Conservation (phyloP, 1,284 basidiomycete genomes). For the Ustilago shanxiensis region DNA sequence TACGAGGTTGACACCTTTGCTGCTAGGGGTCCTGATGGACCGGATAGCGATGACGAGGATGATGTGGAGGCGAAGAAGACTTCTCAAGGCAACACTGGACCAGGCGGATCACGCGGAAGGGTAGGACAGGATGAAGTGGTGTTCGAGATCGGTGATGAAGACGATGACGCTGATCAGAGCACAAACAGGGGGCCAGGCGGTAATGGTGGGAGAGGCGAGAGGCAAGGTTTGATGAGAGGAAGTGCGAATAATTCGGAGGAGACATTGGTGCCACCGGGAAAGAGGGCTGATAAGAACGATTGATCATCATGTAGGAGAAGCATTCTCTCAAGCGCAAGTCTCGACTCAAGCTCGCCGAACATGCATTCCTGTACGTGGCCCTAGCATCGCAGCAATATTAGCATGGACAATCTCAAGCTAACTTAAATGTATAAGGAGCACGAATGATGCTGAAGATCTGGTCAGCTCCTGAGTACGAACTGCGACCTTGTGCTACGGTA, state of each 20-base stretch:
- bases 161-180: slow-evolving; percentile 47
- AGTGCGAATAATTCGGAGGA: slow-evolving; percentile 44
- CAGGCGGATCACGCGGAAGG: slow-evolving; percentile 1
- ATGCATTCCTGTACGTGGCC: background rate
- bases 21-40: slow-evolving; percentile 30
- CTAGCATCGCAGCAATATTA: background rate
- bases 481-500: too few species aligned
- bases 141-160: slow-evolving; percentile 61
- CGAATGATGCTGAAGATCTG: too few species aligned
- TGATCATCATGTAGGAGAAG: background rate
- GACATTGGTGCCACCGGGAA: slow-evolving; percentile 51
- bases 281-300: slow-evolving; percentile 39
- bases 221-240: slow-evolving; percentile 44
- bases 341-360: background rate
- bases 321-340: background rate
- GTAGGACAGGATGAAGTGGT: slow-evolving; percentile 48
- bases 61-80: slow-evolving; percentile 39
- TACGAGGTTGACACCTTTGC: slow-evolving; percentile 80
- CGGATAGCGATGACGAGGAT: slow-evolving; percentile 56
- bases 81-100: slow-evolving; percentile 15
- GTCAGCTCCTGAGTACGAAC: too few species aligned
- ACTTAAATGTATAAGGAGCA: too few species aligned
- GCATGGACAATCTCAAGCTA: background rate
- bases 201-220: slow-evolving; percentile 21
- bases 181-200: background rate